Conservation (phyloP, 306 rosid species). For the Begonia peltatifolia region DNA sequence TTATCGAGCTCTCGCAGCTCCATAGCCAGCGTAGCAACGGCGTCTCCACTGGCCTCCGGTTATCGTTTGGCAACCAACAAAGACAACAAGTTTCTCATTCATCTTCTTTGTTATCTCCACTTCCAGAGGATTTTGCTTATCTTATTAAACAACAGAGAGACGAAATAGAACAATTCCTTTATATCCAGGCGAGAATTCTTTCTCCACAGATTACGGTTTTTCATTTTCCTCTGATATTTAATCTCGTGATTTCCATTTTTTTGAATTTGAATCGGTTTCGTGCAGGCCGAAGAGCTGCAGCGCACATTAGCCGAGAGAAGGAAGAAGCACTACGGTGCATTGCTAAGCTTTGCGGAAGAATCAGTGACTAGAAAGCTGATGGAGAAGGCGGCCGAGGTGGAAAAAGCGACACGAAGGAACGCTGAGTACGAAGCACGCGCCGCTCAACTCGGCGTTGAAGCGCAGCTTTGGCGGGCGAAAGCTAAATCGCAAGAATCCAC, state of each 20-base stretch:
- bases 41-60: slow-evolving; percentile 77
- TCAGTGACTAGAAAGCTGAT: slow-evolving; percentile 35
- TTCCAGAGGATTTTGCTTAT: slow-evolving; percentile 37
- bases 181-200: slow-evolving; percentile 41
- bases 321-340: slow-evolving; percentile 44
- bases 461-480: slow-evolving; percentile 74
- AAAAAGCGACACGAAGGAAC: slow-evolving; percentile 52
- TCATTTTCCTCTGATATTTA: not conserved
- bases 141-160: slow-evolving; percentile 65
- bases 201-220: slow-evolving; percentile 8
- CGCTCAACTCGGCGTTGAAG: slow-evolving; percentile 52
- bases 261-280: not conserved
- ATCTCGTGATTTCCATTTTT: not conserved
- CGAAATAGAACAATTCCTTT: slow-evolving; percentile 65
- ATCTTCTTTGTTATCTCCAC: slow-evolving; percentile 29
- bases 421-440: slow-evolving; percentile 80
- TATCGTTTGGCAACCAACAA: slow-evolving; percentile 53
- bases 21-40: slow-evolving; percentile 44
- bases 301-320: slow-evolving; percentile 53
- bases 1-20: slow-evolving; percentile 73
- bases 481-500: slow-evolving; percentile 62
- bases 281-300: slow-evolving; percentile 57
- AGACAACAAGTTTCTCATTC: slow-evolving; percentile 26
- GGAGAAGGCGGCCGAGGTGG: slow-evolving; percentile 54
- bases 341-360: slow-evolving; percentile 51